Evolutionary conservation across 2,329 filamentous ascomycete species (phyloP).

Genomic region (Alternaria atra): DNA sequence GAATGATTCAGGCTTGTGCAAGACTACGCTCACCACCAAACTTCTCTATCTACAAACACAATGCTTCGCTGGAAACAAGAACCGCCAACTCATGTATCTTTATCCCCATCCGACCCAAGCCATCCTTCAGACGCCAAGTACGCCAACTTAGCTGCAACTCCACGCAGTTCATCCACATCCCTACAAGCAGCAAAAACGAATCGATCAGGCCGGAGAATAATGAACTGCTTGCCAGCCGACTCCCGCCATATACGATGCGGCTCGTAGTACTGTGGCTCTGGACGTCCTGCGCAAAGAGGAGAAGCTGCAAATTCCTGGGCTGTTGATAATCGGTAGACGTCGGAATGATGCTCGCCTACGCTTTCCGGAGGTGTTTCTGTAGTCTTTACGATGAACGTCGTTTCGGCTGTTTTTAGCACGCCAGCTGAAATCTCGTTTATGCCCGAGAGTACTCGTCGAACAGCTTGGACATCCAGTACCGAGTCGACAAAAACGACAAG

Average conservation of each 20-base stretch:
- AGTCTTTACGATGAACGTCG: not conserved
- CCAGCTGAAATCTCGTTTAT: not conserved
- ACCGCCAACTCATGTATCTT: too few species aligned
- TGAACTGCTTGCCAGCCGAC: not conserved
- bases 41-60: too few species aligned
- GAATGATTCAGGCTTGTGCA: too few species aligned
- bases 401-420: not conserved
- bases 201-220: not conserved
- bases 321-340: not conserved
- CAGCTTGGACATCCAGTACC: not conserved
- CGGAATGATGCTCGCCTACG: not conserved
- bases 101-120: not conserved
- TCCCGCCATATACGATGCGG: not conserved
- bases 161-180: not conserved
- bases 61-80: too few species aligned
- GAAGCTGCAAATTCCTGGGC: not conserved
- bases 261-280: not conserved
- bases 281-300: not conserved
- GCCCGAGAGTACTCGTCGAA: not conserved
- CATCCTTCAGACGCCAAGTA: not conserved
- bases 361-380: not conserved
- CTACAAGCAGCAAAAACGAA: not conserved
- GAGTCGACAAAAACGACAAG: not conserved
- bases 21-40: too few species aligned
- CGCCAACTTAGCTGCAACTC: not conserved